Percentiles rank a stretch among this genome's conserved stretches.
These are phyloP conservation scores for Clitopilus passeckerianus DNA, from an alignment of 768 basidiomycete genomes.

Conservation along the genomic window DNA sequence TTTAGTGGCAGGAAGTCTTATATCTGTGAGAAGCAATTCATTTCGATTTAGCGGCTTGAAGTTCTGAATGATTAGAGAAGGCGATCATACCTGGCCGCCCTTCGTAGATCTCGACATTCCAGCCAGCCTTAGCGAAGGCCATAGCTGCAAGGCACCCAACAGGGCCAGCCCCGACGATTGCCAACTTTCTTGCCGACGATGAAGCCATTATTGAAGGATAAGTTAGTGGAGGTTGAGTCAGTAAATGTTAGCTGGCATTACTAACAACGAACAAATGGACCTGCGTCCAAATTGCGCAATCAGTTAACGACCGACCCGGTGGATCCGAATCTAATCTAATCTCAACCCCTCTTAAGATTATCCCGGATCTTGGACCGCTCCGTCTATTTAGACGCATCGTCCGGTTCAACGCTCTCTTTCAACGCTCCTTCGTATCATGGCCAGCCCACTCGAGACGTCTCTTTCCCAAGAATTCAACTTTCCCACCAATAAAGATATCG, in stretches of 20 bases:
- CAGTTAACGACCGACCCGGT: not conserved
- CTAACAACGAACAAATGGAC: not conserved
- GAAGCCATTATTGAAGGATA: constrained; percentile 9
- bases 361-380: not conserved
- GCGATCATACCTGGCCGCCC: constrained; percentile 59
- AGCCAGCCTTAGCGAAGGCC: constrained; percentile 81
- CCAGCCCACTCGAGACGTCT: constrained; percentile 23
- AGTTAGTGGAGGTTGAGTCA: not conserved
- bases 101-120: constrained; percentile 79
- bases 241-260: not conserved
- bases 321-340: constrained; percentile 14
- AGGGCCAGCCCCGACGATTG: constrained; percentile 85
- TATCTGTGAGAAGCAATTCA: constrained; percentile 39
- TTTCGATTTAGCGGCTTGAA: constrained; percentile 10
- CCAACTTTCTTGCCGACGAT: constrained; percentile 35
- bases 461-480: constrained; percentile 50
- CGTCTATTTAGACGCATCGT: not conserved
- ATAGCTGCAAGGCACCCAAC: constrained; percentile 92
- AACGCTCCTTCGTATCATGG: not conserved
- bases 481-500: constrained; percentile 49
- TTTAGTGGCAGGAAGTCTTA: constrained; percentile 68
- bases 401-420: not conserved
- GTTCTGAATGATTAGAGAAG: constrained; percentile 11
- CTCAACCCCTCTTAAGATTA: constrained; percentile 4
- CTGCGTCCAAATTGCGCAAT: not conserved